Base-by-base conservation (phyloP, 768 basidiomycete genomes). In the Amanita exitialis region DNA sequence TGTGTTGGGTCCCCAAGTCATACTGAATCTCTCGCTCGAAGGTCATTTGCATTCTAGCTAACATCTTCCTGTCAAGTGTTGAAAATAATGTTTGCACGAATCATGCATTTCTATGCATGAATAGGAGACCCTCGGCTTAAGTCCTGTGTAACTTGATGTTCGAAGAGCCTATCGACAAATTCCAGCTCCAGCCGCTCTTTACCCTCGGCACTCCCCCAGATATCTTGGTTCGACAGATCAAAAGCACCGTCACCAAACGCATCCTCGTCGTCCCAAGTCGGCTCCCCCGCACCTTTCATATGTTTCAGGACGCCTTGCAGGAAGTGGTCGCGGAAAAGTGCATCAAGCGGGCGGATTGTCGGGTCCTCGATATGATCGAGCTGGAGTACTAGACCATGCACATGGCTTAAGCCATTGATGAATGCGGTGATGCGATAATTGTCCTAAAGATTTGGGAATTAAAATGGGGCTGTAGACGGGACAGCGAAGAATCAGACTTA, bases 151-250 rank as follows among this genome's bases (percentile, higher is more conserved):
- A 23, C 42, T 20, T 43, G 42, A 13, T 18, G 20, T 9, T 20
- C 42, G n/a, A 18, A 20, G 16, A 63, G 42, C 36, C 63, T 49
- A 20, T 63, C 54, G 32, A 58, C 53, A 25, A 64, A 51, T 43
- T 58, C 60, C 30, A 60, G 46, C 54, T 63, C 63, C n/a, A 64
- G 54, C 36, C 54, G 58, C 35, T 56, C 59, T 46, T 58, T 58
- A 25, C 56, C 63, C 44, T 56, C 56, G 6, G 37, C 42, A 12
- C 52, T 56, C 16, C 61, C 59, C 62, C 44, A 46, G 34, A 46
- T 46, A 6, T 46, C 28, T 30, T 12, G n/a, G 28, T 30, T 46
- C 15, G 44, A 46, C 44, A 46, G 16, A 20, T 34, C 44, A 15
- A 46, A 12, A 13, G 20, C 2, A 32, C 32, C 32, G 9, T 30